phyloP scores from a whole-genome alignment of 2,329 filamentous ascomycete genomes.

The Fusarium temperatum region DNA sequence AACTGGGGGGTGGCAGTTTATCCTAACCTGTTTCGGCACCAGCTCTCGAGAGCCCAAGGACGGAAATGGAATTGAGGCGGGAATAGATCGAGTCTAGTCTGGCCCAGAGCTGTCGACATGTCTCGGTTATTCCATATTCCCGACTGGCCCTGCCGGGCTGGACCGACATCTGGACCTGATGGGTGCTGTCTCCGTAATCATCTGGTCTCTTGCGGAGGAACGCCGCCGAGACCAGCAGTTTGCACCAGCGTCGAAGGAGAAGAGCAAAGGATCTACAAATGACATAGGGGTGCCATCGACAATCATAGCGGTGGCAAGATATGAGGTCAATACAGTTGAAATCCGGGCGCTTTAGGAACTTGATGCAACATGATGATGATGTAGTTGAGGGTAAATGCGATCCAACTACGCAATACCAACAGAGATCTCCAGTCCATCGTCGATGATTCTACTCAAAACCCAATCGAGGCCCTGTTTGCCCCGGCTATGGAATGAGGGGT shows the following conservation, averaged over 20 bases:
- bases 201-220: background rate
- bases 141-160: background rate
- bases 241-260: background rate
- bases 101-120: background rate
- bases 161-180: background rate
- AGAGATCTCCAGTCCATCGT: background rate
- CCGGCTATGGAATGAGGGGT: conserved; percentile 1
- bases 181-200: background rate
- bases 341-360: no score
- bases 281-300: background rate
- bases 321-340: background rate
- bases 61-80: background rate
- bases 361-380: background rate
- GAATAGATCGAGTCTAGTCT: background rate
- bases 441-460: background rate
- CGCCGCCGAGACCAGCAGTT: no score
- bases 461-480: background rate
- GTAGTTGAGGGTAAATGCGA: background rate
- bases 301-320: background rate
- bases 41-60: background rate
- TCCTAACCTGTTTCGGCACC: background rate
- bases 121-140: background rate
- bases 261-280: background rate
- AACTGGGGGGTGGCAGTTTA: no score
- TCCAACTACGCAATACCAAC: background rate